These are phyloP conservation scores for Starmerella riodocensis DNA, from an alignment of 805 yeast species.

Conservation along the genomic window DNA sequence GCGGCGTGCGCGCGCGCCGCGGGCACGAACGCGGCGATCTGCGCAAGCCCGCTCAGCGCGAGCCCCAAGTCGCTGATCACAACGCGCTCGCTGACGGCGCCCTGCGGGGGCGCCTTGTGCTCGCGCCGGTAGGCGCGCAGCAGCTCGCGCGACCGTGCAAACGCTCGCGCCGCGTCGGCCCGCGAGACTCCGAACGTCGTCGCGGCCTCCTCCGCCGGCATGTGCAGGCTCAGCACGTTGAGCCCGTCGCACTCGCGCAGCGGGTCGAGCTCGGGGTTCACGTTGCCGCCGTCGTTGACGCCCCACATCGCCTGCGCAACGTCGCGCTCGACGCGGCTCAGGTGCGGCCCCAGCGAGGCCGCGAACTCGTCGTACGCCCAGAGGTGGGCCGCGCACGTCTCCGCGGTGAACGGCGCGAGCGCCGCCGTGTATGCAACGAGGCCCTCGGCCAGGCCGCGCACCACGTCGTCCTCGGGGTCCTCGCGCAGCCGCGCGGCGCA, in stretches of 20 bases:
- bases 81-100: neutral
- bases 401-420: neutral
- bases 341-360: conserved; percentile 20
- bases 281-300: conserved; percentile 29
- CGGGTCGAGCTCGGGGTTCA: conserved; percentile 26
- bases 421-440: conserved; percentile 9
- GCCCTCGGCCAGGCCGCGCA: conserved; percentile 15
- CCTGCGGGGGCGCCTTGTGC: conserved; percentile 23
- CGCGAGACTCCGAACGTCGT: conserved; percentile 25
- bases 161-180: conserved; percentile 17
- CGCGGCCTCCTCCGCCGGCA: conserved; percentile 24
- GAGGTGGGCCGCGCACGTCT: conserved; percentile 8
- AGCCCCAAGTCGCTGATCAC: conserved; percentile 5
- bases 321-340: conserved; percentile 24
- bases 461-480: conserved; percentile 4
- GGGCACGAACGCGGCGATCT: conserved; percentile 4
- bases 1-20: conserved; percentile 2
- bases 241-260: conserved; percentile 24
- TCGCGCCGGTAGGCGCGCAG: conserved; percentile 21
- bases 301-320: conserved; percentile 29
- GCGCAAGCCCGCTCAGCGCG: conserved; percentile 28
- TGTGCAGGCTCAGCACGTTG: conserved; percentile 26
- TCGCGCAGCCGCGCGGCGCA: conserved; percentile 16
- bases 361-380: conserved; percentile 29
- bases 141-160: conserved; percentile 21